Evolutionary conservation across 1,139 yeast species (phyloP).

Genomic region (Candida mesenterica): DNA sequence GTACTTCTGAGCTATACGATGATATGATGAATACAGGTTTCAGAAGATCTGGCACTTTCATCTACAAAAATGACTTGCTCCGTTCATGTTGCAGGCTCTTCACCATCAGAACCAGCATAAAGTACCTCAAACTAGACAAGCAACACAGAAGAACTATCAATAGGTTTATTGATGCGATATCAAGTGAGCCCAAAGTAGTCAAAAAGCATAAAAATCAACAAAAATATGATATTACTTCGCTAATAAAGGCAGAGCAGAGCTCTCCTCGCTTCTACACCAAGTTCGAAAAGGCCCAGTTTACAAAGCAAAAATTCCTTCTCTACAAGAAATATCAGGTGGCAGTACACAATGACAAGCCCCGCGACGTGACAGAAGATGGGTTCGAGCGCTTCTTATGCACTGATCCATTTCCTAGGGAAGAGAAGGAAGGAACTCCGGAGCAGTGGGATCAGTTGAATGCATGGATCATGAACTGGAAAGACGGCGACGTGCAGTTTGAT

Average conservation of each 20-base stretch:
- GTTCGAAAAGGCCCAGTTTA: slow-evolving; percentile 53
- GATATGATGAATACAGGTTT: slow-evolving; percentile 66
- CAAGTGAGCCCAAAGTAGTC: slow-evolving; percentile 10
- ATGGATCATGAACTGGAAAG: slow-evolving; percentile 26
- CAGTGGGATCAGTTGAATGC: slow-evolving; percentile 33
- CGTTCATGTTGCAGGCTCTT: slow-evolving; percentile 80
- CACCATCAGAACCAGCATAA: slow-evolving; percentile 66
- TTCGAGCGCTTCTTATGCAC: slow-evolving; percentile 70
- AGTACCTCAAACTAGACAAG: slow-evolving; percentile 49
- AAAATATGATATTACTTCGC: slow-evolving; percentile 24
- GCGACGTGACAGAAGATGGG: slow-evolving; percentile 41
- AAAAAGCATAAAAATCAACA: slow-evolving; percentile 16
- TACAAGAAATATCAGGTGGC: slow-evolving; percentile 66
- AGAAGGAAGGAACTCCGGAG: slow-evolving; percentile 22
- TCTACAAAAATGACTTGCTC: slow-evolving; percentile 72
- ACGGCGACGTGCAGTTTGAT: slow-evolving; percentile 1
- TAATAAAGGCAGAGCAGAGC: slow-evolving; percentile 26
- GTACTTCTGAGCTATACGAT: slow-evolving; percentile 59
- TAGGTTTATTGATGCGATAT: slow-evolving; percentile 41
- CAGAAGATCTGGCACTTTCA: slow-evolving; percentile 72
- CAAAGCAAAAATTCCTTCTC: slow-evolving; percentile 62
- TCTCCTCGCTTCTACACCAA: slow-evolving; percentile 43
- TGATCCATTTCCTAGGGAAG: slow-evolving; percentile 50
- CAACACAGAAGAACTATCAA: slow-evolving; percentile 68
- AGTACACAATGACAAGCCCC: slow-evolving; percentile 63